These are phyloP conservation scores for Aspergillus wentii DNA, from an alignment of 495 filamentous ascomycete genomes.

Conservation along the genomic window DNA sequence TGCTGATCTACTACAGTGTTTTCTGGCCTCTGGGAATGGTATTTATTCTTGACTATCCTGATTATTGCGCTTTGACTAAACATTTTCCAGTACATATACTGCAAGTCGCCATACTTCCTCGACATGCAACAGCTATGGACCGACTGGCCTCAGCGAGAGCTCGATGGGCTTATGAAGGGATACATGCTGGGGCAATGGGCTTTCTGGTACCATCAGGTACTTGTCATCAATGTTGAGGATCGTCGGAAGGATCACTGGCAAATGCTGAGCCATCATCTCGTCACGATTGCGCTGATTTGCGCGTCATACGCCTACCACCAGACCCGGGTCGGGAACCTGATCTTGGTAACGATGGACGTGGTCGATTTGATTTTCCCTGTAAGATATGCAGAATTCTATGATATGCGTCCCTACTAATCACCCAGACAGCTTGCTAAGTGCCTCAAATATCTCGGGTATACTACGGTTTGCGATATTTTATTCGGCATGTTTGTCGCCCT, in stretches of 20 bases:
- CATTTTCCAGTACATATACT: conserved; percentile 63
- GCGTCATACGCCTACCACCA: conserved; percentile 70
- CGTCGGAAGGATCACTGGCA: conserved; percentile 79
- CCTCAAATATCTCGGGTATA: conserved; percentile 71
- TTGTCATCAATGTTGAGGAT: conserved; percentile 82
- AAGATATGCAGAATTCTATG: no score
- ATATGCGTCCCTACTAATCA: neutral
- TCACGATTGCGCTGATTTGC: conserved; percentile 68
- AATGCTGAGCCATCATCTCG: conserved; percentile 81
- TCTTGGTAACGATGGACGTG: conserved; percentile 77
- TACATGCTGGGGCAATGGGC: conserved; percentile 79
- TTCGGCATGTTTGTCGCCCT: conserved; percentile 75
- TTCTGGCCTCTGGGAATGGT: conserved; percentile 75
- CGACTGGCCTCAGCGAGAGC: conserved; percentile 62
- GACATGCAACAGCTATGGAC: conserved; percentile 69
- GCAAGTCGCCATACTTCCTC: conserved; percentile 61
- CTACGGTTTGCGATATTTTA: conserved; percentile 62
- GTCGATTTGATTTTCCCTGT: conserved; percentile 76
- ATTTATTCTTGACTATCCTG: conserved; percentile 14
- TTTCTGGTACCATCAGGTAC: conserved; percentile 83
- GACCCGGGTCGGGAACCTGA: conserved; percentile 69
- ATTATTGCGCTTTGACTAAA: no score
- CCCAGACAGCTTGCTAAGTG: conserved; percentile 56
- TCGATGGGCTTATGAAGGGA: conserved; percentile 61
- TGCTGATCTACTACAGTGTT: conserved; percentile 62